Evolutionary conservation across 2,329 filamentous ascomycete species (phyloP).

Genomic region (Grosmannia huntii): DNA sequence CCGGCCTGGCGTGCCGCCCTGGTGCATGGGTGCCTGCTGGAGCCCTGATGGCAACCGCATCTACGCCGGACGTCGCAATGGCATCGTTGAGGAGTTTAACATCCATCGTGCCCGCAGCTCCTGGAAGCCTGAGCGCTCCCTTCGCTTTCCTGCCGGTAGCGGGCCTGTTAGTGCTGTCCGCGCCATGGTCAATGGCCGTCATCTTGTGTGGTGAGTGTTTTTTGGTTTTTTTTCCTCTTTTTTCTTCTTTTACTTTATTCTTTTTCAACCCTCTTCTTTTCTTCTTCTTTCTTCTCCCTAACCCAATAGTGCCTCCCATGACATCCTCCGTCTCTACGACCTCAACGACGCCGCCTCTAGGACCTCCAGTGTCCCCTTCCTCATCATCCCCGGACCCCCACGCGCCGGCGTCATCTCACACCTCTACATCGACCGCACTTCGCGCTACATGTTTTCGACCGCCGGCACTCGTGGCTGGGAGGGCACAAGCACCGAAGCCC

Average conservation of each 20-base stretch:
- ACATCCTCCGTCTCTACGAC: conserved; percentile 89
- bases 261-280: too few species aligned
- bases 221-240: neutral
- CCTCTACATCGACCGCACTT: conserved; percentile 77
- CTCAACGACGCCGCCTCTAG: conserved; percentile 54
- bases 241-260: neutral
- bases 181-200: conserved; percentile 84
- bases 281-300: neutral
- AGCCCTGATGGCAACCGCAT: conserved; percentile 90
- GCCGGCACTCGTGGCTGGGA: conserved; percentile 94
- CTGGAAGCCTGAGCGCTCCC: conserved; percentile 60
- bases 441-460: conserved; percentile 80
- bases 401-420: conserved; percentile 77
- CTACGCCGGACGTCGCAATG: conserved; percentile 81
- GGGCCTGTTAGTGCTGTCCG: conserved; percentile 79
- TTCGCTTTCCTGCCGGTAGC: conserved; percentile 81
- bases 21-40: conserved; percentile 98
- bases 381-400: conserved; percentile 83
- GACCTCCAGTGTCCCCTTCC: conserved; percentile 76
- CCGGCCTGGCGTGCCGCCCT: conserved; percentile 67
- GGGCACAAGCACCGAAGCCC: conserved; percentile 73
- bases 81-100: conserved; percentile 88
- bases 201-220: conserved; percentile 64
- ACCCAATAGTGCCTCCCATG: conserved; percentile 61
- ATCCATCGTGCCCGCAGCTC: conserved; percentile 60